phyloP scores from a whole-genome alignment of 2,329 filamentous ascomycete genomes.

The Aspergillus oerlinghausenensis region DNA sequence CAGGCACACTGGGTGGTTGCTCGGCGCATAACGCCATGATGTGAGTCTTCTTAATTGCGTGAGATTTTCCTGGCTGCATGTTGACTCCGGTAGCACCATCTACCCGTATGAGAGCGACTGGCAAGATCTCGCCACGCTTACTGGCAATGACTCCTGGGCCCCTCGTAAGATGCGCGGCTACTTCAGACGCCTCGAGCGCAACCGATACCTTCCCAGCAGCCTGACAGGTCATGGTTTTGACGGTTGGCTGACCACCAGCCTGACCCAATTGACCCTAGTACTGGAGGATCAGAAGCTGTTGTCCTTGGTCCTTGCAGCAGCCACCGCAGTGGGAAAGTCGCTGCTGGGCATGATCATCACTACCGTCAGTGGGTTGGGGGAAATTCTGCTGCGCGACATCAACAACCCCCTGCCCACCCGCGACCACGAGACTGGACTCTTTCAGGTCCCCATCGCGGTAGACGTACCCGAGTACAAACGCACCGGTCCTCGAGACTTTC shows the following conservation, averaged over 20 bases:
- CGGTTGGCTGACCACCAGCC: constrained; percentile 54
- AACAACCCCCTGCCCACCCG: constrained; percentile 45
- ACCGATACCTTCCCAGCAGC: constrained; percentile 45
- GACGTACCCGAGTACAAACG: constrained; percentile 46
- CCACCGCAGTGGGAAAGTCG: constrained; percentile 47
- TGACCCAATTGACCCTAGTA: constrained; percentile 49
- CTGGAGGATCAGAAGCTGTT: constrained; percentile 51
- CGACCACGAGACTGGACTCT: constrained; percentile 48
- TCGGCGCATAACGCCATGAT: constrained; percentile 60
- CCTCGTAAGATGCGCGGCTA: constrained; percentile 54
- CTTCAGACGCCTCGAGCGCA: constrained; percentile 51
- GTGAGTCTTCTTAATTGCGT: constrained; percentile 8
- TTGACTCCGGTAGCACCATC: constrained; percentile 37
- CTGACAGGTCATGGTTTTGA: constrained; percentile 51
- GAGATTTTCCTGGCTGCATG: neutral
- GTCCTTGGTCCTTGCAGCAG: constrained; percentile 49
- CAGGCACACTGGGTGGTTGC: constrained; percentile 54
- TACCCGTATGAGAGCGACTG: constrained; percentile 58
- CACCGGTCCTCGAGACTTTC: constrained; percentile 53
- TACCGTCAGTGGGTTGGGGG: constrained; percentile 42
- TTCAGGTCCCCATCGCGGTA: constrained; percentile 56
- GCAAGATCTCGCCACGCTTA: constrained; percentile 51
- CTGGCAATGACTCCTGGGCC: constrained; percentile 56
- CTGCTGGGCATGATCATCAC: constrained; percentile 36
- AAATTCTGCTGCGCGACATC: constrained; percentile 47